phyloP scores from a whole-genome alignment of 2,329 filamentous ascomycete genomes.

The Epichloe gansuensis region DNA sequence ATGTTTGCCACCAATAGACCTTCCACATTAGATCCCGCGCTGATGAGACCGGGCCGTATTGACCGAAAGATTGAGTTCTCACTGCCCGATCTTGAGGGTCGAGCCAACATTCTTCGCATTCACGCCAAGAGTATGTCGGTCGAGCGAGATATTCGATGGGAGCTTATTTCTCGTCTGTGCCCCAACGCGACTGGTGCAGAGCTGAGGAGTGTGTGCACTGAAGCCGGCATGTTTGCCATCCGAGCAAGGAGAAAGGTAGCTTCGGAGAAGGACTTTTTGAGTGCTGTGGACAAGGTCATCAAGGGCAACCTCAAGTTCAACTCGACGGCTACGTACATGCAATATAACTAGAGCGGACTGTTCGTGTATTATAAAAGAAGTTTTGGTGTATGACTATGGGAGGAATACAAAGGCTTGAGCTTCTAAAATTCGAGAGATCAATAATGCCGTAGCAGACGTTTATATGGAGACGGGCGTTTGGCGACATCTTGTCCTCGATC shows the following conservation, averaged over 20 bases:
- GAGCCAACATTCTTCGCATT: conserved; percentile 94
- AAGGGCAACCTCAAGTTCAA: conserved; percentile 99
- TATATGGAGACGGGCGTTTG: conserved; percentile 7
- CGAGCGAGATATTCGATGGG: conserved; percentile 96
- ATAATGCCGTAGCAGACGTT: conserved; percentile 5
- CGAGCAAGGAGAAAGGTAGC: conserved; percentile 91
- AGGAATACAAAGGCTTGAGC: conserved; percentile 11
- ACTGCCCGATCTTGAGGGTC: conserved; percentile 88
- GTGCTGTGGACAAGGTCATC: conserved; percentile 98
- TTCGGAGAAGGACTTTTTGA: conserved; percentile 96
- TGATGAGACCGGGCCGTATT: conserved; percentile 95
- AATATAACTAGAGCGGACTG: conserved; percentile 68
- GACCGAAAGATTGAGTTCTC: conserved; percentile 99
- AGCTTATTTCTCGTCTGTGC: conserved; percentile 91
- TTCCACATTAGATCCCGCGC: conserved; percentile 86
- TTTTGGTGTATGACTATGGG: conserved; percentile 21
- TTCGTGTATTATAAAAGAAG: conserved; percentile 15
- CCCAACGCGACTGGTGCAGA: conserved; percentile 96
- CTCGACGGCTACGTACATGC: conserved; percentile 94
- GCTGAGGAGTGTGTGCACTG: conserved; percentile 88
- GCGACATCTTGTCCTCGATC: neutral
- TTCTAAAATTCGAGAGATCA: conserved; percentile 13
- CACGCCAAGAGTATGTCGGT: conserved; percentile 99
- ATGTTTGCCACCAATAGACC: conserved; percentile 99
- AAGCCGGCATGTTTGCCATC: conserved; percentile 98